Conservation (phyloP, 352 stramenopile species). For the Phytophthora megakarya region DNA sequence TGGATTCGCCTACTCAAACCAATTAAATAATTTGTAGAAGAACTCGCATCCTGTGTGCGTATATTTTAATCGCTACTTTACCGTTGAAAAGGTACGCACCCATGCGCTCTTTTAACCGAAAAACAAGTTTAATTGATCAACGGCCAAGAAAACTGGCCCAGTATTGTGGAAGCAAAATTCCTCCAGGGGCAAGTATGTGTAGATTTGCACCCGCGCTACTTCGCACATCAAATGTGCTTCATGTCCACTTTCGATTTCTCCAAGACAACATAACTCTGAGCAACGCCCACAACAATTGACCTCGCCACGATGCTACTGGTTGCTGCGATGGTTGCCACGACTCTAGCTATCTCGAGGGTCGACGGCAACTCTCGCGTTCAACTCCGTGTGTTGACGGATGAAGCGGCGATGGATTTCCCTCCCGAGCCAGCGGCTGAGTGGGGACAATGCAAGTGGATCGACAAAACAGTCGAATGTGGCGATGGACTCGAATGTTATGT, state of each 20-base stretch:
- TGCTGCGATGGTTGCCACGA: neutral
- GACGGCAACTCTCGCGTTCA: neutral
- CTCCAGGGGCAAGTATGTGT: no score
- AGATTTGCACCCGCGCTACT: neutral
- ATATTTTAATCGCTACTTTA: no score
- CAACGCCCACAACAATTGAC: neutral
- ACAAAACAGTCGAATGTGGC: conserved; percentile 14
- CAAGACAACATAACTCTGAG: neutral
- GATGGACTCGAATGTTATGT: conserved; percentile 19
- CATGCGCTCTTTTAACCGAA: no score
- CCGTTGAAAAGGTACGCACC: no score
- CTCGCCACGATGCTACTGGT: conserved; percentile 1
- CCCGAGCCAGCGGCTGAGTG: conserved; percentile 1
- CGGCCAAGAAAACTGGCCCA: neutral
- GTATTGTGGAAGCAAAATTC: neutral
- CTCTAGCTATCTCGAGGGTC: neutral
- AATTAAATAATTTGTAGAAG: no score
- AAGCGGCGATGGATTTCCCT: neutral
- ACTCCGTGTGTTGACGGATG: conserved; percentile 2
- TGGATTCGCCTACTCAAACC: no score
- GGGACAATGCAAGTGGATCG: conserved; percentile 29
- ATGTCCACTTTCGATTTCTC: conserved; percentile 12
- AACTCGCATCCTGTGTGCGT: no score
- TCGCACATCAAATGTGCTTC: neutral
- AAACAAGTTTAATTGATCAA: no score